Evolutionary conservation across 2,329 filamentous ascomycete genomes (phyloP), one percentile per base, ranked within the genome.

Genomic region (Acephala macrosclerotiorum): DNA sequence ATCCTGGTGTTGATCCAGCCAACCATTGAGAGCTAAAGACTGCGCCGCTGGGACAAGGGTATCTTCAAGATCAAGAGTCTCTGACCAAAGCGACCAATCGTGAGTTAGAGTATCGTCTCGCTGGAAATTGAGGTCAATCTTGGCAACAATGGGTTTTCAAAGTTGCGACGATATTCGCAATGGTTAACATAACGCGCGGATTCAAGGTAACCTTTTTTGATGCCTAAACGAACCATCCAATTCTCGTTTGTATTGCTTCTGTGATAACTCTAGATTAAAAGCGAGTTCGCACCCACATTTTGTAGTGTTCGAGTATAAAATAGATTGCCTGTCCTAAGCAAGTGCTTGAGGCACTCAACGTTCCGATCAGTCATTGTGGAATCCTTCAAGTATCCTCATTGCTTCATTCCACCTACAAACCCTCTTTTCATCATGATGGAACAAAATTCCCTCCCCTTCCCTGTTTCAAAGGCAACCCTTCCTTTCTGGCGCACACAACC

Each of bases 401-500:
- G 40, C 40, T 42, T 42, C 40, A 42, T 18, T 42, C 40, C 4
- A 16, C n/a, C 45, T 11, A 26, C 47, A n/a, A 12, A 16, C 4
- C 12, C 25, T 18, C 22, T 3, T 53, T 11, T 22, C 29, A 38
- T 33, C 29, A 57, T 38, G 55, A 12, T 16, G 12, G 14, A 25
- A 36, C 9, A 4, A 36, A 5, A 25, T 18, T 7, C 25, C 7
- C 22, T 29, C 22, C 55, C 55, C 55, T 65, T 70, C 25, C 71
- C 70, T 2, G 68, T 69, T 4, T 35, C 57, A 1, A 67, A 71
- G 42, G 22, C 66, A 12, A 69, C 63, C 6, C 14, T 53, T 5
- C 61, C 64, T 8, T 68, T 72, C 63, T 71, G 68, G 72, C 49
- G 66, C 53, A 61, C 58, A 8, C 49, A 72, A 11, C 58, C 62